Conservation (phyloP, 192 early-diverging fungal genomes). For the Backusella parvicylindrica region DNA sequence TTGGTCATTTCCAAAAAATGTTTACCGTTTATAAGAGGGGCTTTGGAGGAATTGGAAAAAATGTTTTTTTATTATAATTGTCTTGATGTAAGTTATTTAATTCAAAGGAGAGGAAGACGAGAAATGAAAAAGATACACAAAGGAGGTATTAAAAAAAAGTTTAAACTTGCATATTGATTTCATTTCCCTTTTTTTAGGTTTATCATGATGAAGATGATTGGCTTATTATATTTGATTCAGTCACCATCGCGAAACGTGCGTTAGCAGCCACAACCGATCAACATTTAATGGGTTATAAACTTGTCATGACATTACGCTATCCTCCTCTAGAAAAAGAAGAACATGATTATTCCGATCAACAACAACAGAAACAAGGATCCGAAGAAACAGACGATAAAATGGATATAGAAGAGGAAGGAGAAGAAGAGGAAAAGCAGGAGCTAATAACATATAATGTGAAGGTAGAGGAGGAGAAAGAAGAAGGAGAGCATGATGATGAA, state of each 20-base stretch:
- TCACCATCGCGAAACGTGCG: constrained; percentile 36
- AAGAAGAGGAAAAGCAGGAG: not conserved
- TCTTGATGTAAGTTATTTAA: constrained; percentile 34
- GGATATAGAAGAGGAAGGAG: not conserved
- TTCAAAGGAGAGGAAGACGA: too few species aligned
- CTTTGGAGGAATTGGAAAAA: constrained; percentile 45
- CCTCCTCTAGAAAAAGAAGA: not conserved
- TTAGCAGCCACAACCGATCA: constrained; percentile 37
- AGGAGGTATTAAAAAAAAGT: not conserved
- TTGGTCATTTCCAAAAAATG: constrained; percentile 45
- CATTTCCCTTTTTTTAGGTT: constrained; percentile 26
- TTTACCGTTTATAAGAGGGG: constrained; percentile 43
- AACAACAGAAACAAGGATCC: not conserved
- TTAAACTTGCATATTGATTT: not conserved
- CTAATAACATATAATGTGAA: not conserved
- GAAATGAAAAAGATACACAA: not conserved
- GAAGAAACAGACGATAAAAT: not conserved
- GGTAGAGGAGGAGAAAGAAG: not conserved
- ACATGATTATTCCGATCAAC: not conserved
- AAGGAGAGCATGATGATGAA: not conserved
- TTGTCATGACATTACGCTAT: constrained; percentile 27
- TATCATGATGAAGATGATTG: constrained; percentile 53
- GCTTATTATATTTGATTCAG: constrained; percentile 49
- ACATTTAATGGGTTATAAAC: constrained; percentile 38
- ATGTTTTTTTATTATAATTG: constrained; percentile 45